Conservation (phyloP, 2,329 filamentous ascomycete species). For the Colletotrichum sp. region DNA sequence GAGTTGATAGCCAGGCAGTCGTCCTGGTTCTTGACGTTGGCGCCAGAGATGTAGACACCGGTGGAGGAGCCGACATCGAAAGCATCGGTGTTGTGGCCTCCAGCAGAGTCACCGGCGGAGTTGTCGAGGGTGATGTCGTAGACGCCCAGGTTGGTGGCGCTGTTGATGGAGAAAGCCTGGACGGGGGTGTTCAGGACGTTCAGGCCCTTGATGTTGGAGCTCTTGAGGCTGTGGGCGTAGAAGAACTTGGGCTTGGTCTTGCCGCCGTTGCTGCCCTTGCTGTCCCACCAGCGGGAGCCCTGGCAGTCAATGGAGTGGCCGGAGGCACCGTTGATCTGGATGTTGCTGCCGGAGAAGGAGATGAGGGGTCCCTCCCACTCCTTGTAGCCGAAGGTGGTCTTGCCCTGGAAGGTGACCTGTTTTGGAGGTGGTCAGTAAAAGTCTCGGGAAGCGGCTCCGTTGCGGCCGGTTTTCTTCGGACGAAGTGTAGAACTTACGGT, state of each 20-base stretch:
- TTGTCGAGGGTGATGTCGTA: slow-evolving; percentile 43
- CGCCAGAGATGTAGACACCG: slow-evolving; percentile 55
- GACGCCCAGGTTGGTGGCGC: slow-evolving; percentile 36
- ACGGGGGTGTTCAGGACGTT: slow-evolving; percentile 47
- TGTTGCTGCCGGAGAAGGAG: slow-evolving; percentile 60
- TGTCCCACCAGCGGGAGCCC: slow-evolving; percentile 66
- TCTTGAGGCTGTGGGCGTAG: slow-evolving; percentile 45
- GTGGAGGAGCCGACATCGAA: slow-evolving; percentile 60
- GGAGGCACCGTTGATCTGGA: slow-evolving; percentile 57
- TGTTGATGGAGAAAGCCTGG: slow-evolving; percentile 46
- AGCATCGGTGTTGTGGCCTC: slow-evolving; percentile 61
- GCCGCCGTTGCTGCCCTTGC: slow-evolving; percentile 63
- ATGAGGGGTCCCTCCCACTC: slow-evolving; percentile 71
- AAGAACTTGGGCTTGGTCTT: slow-evolving; percentile 69
- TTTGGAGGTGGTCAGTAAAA: slow-evolving; percentile 24
- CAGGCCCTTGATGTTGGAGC: slow-evolving; percentile 41
- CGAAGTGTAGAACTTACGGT: slow-evolving; percentile 21
- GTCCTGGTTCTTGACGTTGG: slow-evolving; percentile 64
- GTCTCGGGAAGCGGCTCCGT: not conserved
- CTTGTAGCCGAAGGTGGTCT: slow-evolving; percentile 70
- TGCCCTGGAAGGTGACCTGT: slow-evolving; percentile 65
- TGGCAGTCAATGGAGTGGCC: slow-evolving; percentile 62
- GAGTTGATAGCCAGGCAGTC: slow-evolving; percentile 66
- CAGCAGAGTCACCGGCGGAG: slow-evolving; percentile 37
- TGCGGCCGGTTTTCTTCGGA: no score